Percentiles rank a stretch among this genome's conserved stretches.
Evolutionary conservation across 78 protist species (phyloP).

Genomic region (Acrasis kona): DNA sequence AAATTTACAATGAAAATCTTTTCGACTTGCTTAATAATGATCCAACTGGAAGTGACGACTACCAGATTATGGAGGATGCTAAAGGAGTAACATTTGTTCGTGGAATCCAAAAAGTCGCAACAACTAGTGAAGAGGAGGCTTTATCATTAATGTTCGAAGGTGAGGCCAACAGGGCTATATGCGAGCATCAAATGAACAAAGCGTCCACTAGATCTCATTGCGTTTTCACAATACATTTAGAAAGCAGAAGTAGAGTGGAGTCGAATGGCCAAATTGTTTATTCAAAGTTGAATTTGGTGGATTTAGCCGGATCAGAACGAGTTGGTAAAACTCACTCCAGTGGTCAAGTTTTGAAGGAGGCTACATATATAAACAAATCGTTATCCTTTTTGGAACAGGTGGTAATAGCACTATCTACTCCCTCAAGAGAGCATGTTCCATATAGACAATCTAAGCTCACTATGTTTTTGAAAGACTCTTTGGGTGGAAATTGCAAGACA

Average conservation of each 20-base stretch:
- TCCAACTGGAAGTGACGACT: background rate
- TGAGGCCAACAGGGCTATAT: constrained; percentile 39
- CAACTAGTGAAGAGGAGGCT: constrained; percentile 58
- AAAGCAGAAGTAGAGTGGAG: constrained; percentile 50
- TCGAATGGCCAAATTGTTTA: background rate
- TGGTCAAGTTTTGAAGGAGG: constrained; percentile 43
- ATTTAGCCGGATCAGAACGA: constrained; percentile 72
- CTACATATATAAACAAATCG: constrained; percentile 67
- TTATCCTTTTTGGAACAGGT: constrained; percentile 66
- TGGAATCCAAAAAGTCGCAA: constrained; percentile 15
- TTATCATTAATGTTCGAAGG: constrained; percentile 54
- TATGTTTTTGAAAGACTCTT: constrained; percentile 42
- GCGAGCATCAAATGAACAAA: constrained; percentile 26
- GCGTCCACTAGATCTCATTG: constrained; percentile 40
- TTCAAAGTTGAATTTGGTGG: constrained; percentile 28
- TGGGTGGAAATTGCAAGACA: constrained; percentile 55
- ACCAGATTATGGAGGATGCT: background rate
- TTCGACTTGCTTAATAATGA: constrained; percentile 39
- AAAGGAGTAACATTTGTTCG: background rate
- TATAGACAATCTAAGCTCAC: constrained; percentile 65
- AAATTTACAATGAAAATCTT: constrained; percentile 52
- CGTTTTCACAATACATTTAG: constrained; percentile 47
- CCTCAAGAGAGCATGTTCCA: constrained; percentile 43
- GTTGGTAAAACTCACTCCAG: constrained; percentile 43
- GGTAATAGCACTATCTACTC: constrained; percentile 48